Evolutionary conservation across 495 filamentous ascomycete species (phyloP), one percentile per base, ranked within the genome.

Genomic region (Hapsidospora chrysogenum): DNA sequence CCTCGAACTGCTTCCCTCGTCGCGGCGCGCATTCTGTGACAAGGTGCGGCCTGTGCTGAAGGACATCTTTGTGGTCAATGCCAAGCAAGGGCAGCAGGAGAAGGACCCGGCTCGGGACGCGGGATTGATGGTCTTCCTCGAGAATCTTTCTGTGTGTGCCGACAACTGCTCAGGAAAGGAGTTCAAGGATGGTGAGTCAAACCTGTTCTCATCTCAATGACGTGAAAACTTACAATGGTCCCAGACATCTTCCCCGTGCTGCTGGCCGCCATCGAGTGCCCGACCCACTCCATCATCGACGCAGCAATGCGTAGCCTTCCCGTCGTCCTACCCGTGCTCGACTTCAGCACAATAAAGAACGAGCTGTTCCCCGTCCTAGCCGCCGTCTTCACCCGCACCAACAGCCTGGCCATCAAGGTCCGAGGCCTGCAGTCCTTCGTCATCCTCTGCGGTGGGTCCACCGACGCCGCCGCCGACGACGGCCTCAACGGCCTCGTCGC

Each of bases 271-370:
- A 57, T 97, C 35, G 86, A 95, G 44, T 92, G 82, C 1, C 68
- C 84, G 11, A 94, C 85, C 0, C 89, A 92, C 43, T 73, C 77
- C 6, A 56, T 96, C 13, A 81, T 92, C 2, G 89, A 96, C 60
- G 80, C 78, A 10, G 70, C 83, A 8, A 62, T 96, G 14, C 67
- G 76, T 34, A 75, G 73, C 14, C 58, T 97, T 9, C 74, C 80
- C 13, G 57, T 64, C 1, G 64, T 95, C 19, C 58, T 96, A 18
- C 76, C 81, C 0, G 72, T 84, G 13, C 70, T 96, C 9, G 89
- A 97, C 48, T 96, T 95, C 44, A 86, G 78, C 33, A 96, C 89
- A 2, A 80, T 94, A 41, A 96, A 95, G 50, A 84, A 86, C 45
- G 86, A 96, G 21, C 64, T 97, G 0, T 97, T 97, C 48, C 89